phyloP scores from a whole-genome alignment of 352 stramenopile species.

The Blastocystis sp. region DNA sequence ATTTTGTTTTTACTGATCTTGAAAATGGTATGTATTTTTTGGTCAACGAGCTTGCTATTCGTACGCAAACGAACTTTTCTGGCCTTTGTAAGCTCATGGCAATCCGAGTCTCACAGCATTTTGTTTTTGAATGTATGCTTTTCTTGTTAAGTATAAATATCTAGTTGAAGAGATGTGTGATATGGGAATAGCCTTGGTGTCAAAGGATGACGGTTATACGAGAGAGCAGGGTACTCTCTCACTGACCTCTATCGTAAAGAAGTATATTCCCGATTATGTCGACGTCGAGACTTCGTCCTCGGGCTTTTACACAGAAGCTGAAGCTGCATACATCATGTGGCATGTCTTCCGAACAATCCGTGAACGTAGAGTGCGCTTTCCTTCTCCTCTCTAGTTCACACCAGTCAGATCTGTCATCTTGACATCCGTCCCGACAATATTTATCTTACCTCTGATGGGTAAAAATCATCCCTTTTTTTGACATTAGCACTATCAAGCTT shows the following conservation, averaged over 20 bases:
- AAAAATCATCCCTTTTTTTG: neutral
- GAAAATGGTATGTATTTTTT: constrained; percentile 36
- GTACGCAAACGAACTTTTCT: neutral
- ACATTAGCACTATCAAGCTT: constrained; percentile 36
- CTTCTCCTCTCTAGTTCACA: neutral
- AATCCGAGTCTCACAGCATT: neutral
- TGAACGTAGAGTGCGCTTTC: neutral
- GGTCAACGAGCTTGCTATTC: constrained; percentile 34
- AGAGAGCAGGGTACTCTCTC: neutral
- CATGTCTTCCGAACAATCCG: constrained; percentile 6
- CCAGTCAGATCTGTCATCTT: constrained; percentile 8
- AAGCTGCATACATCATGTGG: constrained; percentile 32
- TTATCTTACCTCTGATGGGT: neutral
- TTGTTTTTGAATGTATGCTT: constrained; percentile 7
- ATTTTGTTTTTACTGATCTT: neutral
- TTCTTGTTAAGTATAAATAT: neutral
- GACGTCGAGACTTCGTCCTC: neutral
- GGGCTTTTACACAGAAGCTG: neutral
- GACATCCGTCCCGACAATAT: constrained; percentile 46
- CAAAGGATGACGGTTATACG: neutral
- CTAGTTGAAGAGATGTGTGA: constrained; percentile 40
- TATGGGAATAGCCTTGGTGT: neutral
- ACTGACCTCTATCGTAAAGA: neutral
- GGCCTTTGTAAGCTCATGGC: constrained; percentile 43
- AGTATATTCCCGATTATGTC: neutral